Conservation (phyloP, 208 protist genomes). For the Sergeia podlipaevii region DNA sequence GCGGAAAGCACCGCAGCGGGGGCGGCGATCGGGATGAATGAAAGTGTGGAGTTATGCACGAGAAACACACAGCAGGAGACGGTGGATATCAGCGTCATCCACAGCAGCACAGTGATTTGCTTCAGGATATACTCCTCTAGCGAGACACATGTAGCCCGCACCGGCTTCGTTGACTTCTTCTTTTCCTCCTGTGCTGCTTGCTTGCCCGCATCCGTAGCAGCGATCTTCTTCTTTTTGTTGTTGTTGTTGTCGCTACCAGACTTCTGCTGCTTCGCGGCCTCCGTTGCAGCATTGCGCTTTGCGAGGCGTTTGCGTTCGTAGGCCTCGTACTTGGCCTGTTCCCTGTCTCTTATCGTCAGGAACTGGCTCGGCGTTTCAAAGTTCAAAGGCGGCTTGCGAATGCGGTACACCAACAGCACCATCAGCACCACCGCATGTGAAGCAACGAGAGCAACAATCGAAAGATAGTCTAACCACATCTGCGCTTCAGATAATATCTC, state of each 20-base stretch:
- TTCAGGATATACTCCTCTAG: constrained; percentile 61
- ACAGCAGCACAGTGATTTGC: constrained; percentile 33
- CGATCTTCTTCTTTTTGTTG: background rate
- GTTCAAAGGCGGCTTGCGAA: constrained; percentile 20
- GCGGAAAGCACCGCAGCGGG: constrained; percentile 10
- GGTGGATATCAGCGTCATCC: constrained; percentile 18
- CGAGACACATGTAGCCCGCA: constrained; percentile 40
- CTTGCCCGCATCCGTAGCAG: background rate
- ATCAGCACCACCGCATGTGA: constrained; percentile 15
- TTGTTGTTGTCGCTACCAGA: background rate
- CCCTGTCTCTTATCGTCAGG: constrained; percentile 5
- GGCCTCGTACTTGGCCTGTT: constrained; percentile 11
- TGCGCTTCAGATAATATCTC: constrained; percentile 15
- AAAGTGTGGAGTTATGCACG: constrained; percentile 1
- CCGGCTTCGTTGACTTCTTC: constrained; percentile 2
- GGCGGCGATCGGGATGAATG: constrained; percentile 2
- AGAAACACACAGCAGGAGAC: constrained; percentile 19
- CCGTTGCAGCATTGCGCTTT: background rate
- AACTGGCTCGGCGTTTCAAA: constrained; percentile 26
- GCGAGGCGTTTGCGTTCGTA: background rate
- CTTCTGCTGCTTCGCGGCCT: background rate
- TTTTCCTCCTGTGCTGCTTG: constrained; percentile 5
- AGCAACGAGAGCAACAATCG: constrained; percentile 14
- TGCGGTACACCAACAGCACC: constrained; percentile 26
- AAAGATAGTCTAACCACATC: constrained; percentile 31